These are phyloP conservation scores for Tetracentron sinense DNA, from an alignment of 164 flowering plant species.

Conservation along the genomic window DNA sequence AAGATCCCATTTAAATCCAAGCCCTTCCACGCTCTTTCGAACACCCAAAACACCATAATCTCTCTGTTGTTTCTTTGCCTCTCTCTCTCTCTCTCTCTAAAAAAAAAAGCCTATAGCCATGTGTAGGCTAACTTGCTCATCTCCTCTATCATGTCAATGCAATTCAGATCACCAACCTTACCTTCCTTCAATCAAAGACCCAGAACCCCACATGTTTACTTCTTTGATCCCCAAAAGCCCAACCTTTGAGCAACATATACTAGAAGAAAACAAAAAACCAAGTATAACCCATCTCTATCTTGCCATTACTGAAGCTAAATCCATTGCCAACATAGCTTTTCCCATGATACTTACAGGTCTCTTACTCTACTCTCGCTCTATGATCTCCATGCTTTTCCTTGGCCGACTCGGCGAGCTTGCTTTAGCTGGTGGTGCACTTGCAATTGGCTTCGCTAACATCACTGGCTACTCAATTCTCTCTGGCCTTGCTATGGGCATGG, in stretches of 20 bases:
- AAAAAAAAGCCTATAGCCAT: constrained; percentile 7
- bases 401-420: constrained; percentile 67
- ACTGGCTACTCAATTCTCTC: constrained; percentile 81
- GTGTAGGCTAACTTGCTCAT: constrained; percentile 19
- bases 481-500: constrained; percentile 81
- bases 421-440: constrained; percentile 69
- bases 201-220: constrained; percentile 21
- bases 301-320: constrained; percentile 35
- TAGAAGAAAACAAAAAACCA: constrained; percentile 2
- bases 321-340: constrained; percentile 48
- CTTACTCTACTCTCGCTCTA: constrained; percentile 63
- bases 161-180: too few species aligned
- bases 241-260: constrained; percentile 9
- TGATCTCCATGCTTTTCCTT: constrained; percentile 78
- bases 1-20: constrained; percentile 18
- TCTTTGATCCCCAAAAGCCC: constrained; percentile 35
- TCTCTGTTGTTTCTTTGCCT: not conserved
- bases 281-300: constrained; percentile 31
- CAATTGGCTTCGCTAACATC: constrained; percentile 78
- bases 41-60: not conserved
- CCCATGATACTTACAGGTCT: constrained; percentile 71
- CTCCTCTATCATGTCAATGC: constrained; percentile 2
- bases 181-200: too few species aligned
- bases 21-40: constrained; percentile 12
- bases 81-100: not conserved